Evolutionary conservation across 1,284 basidiomycete species (phyloP), one percentile per base, ranked within the genome.

Genomic region (Ganoderma sinense): DNA sequence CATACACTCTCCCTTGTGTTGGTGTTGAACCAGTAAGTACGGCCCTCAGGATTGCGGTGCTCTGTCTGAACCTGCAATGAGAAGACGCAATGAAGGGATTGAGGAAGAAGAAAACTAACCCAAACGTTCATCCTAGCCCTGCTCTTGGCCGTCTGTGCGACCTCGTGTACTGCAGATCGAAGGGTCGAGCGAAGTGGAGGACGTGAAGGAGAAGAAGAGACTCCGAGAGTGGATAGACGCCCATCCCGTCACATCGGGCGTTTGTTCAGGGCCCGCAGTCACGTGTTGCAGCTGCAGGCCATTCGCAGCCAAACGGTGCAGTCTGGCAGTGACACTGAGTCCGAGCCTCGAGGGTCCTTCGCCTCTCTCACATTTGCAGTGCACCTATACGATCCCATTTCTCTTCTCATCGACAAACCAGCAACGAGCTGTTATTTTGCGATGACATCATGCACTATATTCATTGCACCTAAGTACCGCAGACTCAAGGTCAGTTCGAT

Each of bases 11-110:
- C 91, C 74, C 88, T 87, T 0, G 89, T 91, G 14, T 82, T 85
- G 0, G 92, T 91, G 76, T 95, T 94, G 82, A 94, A 95, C 94
- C 94, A 95, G 75, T 95, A 95, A 0, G 93, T 94, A 11, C 94
- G 87, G 36, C 94, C 94, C 78, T 95, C 94, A 7, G 93, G 91
- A 81, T 95, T 95, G 39, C 91, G 87, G 80, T 93, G 92, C 78
- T 93, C 91, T 2, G 92, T 93, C 92, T 93, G 41, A 3, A 29
- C n/a, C 16, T 11, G 16, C 29, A 33, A 65, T 60, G 40, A 48
- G 62, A 11, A 63, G 26, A n/a, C 4, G 4, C 0, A 14, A 20
- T 33, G 1, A 14, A 13, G 10, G n/a, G 11, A 4, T 4, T 20
- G 11, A n/a, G 4, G 11, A 23, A 0, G 16, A 11, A 8, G 14